Evolutionary conservation across 441 rosid genomes (phyloP), one percentile per base, ranked within the genome.

Genomic region (Geranium incanum): DNA sequence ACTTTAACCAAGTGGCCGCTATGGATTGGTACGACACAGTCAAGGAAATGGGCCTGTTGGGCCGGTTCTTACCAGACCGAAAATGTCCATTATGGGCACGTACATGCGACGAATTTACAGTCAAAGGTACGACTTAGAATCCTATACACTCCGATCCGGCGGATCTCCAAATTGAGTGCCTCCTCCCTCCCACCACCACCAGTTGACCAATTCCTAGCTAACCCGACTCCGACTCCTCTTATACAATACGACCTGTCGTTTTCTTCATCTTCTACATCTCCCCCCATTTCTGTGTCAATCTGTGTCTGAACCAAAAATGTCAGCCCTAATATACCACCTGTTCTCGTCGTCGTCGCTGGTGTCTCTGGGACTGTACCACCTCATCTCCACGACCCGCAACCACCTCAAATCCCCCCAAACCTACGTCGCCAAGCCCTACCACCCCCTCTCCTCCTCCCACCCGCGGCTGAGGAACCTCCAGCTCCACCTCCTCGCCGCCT

Each of bases 341-440:
- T 87, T 89, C 80, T 77, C 90, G 0, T 88, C 98, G 0, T 75
- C 93, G 0, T 77, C 91, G 1, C 85, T 95, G n/a, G 57, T 92
- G 7, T 79, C 87, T n/a, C 80, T 95, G 0, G 97, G 97, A 15
- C 74, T 92, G 23, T 91, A 89, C 78, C 95, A 88, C 65, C 89
- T 89, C 72, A 72, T 89, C 72, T 90, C 84, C 86, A 70, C 93
- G 33, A 84, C 88, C 66, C 83, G 86, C 36, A 77, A 76, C 78
- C 78, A 81, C 73, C 83, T 91, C 16, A 95, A 92, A 78, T 82
- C 87, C 28, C 94, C 97, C 0, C 89, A 84, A 36, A 75, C 95
- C 18, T 91, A 88, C 91, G 55, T 88, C 70, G 98, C 98, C 75
- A 89, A 87, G 73, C 96, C 96, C 38, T 82, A 80, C 81, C 89